These are phyloP conservation scores for Neoboletus brunneissimus DNA, from an alignment of 768 basidiomycete species.

Conservation along the genomic window DNA sequence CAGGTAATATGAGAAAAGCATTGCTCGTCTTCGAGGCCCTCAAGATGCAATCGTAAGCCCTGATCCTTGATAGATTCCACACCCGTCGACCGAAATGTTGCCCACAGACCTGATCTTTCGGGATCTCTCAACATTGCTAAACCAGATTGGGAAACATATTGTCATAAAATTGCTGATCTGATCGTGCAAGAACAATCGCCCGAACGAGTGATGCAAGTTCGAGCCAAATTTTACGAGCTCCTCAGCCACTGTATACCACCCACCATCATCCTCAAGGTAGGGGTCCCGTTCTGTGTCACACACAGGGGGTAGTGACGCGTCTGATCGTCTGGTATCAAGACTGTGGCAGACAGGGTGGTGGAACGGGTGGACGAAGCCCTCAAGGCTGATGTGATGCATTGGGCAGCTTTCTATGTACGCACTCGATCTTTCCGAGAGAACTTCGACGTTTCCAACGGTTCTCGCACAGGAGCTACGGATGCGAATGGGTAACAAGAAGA, in stretches of 20 bases:
- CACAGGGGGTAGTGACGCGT: background rate
- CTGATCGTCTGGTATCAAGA: slow-evolving; percentile 47
- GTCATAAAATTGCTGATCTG: slow-evolving; percentile 85
- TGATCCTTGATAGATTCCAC: background rate
- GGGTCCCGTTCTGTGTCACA: slow-evolving; percentile 10
- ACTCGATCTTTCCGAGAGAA: background rate
- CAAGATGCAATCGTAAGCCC: slow-evolving; percentile 89
- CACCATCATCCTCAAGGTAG: slow-evolving; percentile 84
- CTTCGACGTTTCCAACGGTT: background rate
- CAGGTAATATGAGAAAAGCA: slow-evolving; percentile 93
- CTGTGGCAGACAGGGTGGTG: slow-evolving; percentile 83
- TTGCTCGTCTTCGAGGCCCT: slow-evolving; percentile 92
- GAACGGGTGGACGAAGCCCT: slow-evolving; percentile 86
- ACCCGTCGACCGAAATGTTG: background rate
- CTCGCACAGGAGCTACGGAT: slow-evolving; percentile 82
- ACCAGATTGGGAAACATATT: slow-evolving; percentile 99
- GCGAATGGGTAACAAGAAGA: slow-evolving; percentile 90
- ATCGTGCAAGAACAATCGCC: slow-evolving; percentile 90
- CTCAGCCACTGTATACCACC: slow-evolving; percentile 97
- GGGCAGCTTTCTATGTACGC: slow-evolving; percentile 94
- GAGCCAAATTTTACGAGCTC: slow-evolving; percentile 91
- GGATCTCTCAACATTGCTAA: slow-evolving; percentile 83
- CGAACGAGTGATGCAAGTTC: slow-evolving; percentile 85
- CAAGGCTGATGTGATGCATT: slow-evolving; percentile 93
- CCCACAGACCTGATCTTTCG: slow-evolving; percentile 71